Base-by-base conservation (phyloP, 306 rosid species). In the peach (Prunus persica) region DNA sequence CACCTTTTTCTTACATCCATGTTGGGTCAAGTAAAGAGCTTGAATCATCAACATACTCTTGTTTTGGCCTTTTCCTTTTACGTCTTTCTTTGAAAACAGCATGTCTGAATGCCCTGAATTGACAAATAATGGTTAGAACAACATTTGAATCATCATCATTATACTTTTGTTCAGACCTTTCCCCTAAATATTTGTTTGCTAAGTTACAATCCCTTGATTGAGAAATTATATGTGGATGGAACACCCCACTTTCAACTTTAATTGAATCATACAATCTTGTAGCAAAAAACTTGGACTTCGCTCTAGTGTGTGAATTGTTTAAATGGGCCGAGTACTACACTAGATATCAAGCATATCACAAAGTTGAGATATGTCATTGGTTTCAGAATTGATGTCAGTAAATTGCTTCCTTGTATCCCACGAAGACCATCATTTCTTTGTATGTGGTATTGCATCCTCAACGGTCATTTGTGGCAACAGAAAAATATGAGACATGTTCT, bases 341-440 rank as follows among this genome's bases (percentile, higher is more conserved):
- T 81, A 65, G 57, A 69, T 66, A 80, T 50, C 6, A 32, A 92
- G 83, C 73, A 86, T 81, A 28, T 90, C 96, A 76, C 96, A 90
- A 19, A 83, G 87, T 76, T 81, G 91, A 38, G 89, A 18, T 54
- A 86, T 34, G 64, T 91, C 96, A 65, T 34, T 60, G 20, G 82
- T 82, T 84, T 92, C 93, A 76, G 88, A 82, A 80, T 73, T 88
- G 79, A 89, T 87, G 86, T 81, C 58, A 83, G 68, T 85, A 78
- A 94, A 76, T 71, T 85, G 91, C 76, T 88, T 89, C 81, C 96
- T 87, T 7, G 85, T 80, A 86, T 94, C 96, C 98, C 97, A 94
- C 8, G 89, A 75, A 8, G 96, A 96, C 98, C 97, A 94, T 1
- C 88, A 89, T 80, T 89, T 90, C 80, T 84, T 92, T 51, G 92